Conservation (phyloP, 129 eudicot species). For the Artemisia tridentata region DNA sequence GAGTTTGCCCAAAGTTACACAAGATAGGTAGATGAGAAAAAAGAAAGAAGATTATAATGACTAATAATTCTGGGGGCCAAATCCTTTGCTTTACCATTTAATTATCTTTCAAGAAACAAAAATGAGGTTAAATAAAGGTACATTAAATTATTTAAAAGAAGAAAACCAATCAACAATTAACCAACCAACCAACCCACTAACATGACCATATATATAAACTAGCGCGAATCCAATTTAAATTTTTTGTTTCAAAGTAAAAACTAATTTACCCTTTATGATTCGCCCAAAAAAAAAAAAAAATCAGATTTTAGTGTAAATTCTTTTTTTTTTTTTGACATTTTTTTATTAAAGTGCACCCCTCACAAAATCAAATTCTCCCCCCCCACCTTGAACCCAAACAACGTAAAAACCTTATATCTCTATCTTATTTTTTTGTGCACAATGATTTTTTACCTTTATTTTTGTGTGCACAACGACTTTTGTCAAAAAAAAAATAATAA, state of each 20-base stretch:
- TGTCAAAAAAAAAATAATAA: too few species aligned
- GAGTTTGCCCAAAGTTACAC: background rate
- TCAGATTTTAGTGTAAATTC: too few species aligned
- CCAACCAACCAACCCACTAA: conserved; percentile 38
- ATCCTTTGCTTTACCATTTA: background rate
- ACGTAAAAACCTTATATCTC: too few species aligned
- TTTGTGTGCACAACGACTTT: too few species aligned
- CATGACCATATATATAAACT: conserved; percentile 28
- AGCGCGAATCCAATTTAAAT: conserved; percentile 37
- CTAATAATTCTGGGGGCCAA: background rate
- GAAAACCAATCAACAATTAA: conserved; percentile 34
- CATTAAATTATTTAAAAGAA: background rate
- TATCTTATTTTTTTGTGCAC: too few species aligned
- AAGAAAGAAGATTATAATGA: background rate
- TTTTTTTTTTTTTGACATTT: too few species aligned
- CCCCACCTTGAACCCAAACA: too few species aligned
- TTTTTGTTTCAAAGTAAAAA: conserved; percentile 10
- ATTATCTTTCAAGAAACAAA: background rate
- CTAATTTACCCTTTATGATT: background rate
- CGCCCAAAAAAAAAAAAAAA: too few species aligned
- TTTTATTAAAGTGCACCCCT: too few species aligned
- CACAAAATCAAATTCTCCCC: too few species aligned
- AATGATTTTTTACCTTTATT: too few species aligned
- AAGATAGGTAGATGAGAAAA: background rate
- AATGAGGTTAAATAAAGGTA: background rate